A percentile compares a stretch with the other conserved stretches of the same genome.
These are phyloP conservation scores for Amanita phalloides DNA, from an alignment of 768 basidiomycete genomes.

Conservation along the genomic window DNA sequence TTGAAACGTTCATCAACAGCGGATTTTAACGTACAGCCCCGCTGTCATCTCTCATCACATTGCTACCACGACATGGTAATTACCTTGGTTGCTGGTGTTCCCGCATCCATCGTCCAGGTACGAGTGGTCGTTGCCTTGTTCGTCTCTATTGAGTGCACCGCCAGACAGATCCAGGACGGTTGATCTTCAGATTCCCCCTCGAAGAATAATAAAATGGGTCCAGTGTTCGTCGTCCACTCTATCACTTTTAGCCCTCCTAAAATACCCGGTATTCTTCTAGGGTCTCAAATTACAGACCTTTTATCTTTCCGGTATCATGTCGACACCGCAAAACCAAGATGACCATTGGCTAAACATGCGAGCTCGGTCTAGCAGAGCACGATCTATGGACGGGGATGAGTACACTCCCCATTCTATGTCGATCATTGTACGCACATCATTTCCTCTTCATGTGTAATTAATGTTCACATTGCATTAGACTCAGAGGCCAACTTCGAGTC, in stretches of 20 bases:
- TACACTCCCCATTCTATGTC: conserved; percentile 24
- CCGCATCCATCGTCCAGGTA: neutral
- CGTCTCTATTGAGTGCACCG: conserved; percentile 1
- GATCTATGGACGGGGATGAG: conserved; percentile 27
- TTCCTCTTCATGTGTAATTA: neutral
- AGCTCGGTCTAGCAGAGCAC: conserved; percentile 20
- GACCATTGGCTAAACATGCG: conserved; percentile 21
- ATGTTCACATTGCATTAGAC: neutral
- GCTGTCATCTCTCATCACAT: neutral
- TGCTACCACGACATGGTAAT: neutral
- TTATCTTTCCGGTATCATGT: conserved; percentile 16
- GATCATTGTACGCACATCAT: conserved; percentile 4
- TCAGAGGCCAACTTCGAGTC: conserved; percentile 30
- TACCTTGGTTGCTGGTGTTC: neutral
- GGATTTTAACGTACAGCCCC: conserved; percentile 1
- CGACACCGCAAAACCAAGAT: conserved; percentile 20
- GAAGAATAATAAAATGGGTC: neutral
- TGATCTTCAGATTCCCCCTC: neutral
- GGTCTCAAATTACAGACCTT: neutral
- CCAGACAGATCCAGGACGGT: neutral
- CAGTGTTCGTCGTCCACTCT: neutral
- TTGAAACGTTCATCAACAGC: neutral
- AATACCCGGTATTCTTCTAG: neutral
- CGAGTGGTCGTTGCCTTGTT: neutral
- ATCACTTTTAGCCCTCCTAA: neutral